A percentile compares a stretch with the other conserved stretches of the same genome.
Conservation (phyloP, 208 protist genomes). For the Acanthamoeba sp. region DNA sequence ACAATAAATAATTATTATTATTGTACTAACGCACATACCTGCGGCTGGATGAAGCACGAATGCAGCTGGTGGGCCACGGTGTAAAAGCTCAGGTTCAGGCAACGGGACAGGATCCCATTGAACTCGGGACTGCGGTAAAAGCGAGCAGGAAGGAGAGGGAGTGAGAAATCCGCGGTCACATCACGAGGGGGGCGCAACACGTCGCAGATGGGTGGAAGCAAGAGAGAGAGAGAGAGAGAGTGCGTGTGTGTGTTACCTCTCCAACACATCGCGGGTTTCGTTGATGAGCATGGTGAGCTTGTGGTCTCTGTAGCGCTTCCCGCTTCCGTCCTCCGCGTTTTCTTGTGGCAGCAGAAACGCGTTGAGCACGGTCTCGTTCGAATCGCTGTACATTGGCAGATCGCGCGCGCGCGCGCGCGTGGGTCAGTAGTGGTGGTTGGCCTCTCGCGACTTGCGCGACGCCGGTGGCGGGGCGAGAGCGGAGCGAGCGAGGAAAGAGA, state of each 20-base stretch:
- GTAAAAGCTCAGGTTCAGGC: constrained; percentile 10
- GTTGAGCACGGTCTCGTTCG: not conserved
- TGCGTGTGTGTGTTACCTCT: not conserved
- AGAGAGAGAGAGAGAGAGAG: no score
- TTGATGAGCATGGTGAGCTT: constrained; percentile 31
- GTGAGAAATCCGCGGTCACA: no score
- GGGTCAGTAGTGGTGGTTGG: no score
- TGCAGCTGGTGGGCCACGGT: not conserved
- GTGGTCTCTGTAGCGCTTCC: not conserved
- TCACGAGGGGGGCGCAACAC: no score
- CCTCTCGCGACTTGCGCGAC: no score
- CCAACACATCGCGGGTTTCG: constrained; percentile 3
- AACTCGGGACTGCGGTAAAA: not conserved
- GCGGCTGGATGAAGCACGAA: not conserved
- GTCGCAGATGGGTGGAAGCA: not conserved
- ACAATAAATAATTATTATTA: no score
- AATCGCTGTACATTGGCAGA: not conserved
- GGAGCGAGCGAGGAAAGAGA: not conserved
- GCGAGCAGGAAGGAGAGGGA: not conserved
- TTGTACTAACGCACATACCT: no score
- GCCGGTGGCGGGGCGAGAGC: no score
- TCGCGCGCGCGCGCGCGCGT: no score
- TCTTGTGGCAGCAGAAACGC: constrained; percentile 22
- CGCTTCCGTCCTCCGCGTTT: not conserved
- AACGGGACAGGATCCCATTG: not conserved